phyloP scores from a whole-genome alignment of 768 basidiomycete species.

The Epithele typhae region DNA sequence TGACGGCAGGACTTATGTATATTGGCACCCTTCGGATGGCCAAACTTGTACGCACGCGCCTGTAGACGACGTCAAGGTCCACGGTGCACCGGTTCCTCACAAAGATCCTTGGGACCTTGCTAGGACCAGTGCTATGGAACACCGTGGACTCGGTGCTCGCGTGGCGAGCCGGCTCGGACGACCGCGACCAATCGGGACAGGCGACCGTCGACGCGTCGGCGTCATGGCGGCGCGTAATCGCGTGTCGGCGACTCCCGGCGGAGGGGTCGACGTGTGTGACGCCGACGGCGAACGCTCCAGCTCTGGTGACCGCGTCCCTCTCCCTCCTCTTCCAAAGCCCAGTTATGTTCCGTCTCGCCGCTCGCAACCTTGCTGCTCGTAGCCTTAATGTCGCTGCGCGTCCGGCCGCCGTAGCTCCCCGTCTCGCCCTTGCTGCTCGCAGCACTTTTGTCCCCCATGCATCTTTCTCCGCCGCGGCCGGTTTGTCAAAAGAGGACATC shows the following conservation, averaged over 20 bases:
- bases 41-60: too few species aligned
- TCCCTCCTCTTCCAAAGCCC: slow-evolving; percentile 1
- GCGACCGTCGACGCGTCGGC: too few species aligned
- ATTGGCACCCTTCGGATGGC: too few species aligned
- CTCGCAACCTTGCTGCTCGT: slow-evolving; percentile 14
- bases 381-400: slow-evolving; percentile 55
- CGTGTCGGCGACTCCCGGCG: slow-evolving; percentile 20
- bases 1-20: too few species aligned
- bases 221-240: too few species aligned
- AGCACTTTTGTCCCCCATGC: slow-evolving; percentile 35
- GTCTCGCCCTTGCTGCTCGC: slow-evolving; percentile 15
- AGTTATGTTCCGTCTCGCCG: slow-evolving; percentile 18
- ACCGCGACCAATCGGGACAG: too few species aligned
- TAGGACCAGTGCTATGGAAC: too few species aligned
- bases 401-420: slow-evolving; percentile 13
- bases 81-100: too few species aligned
- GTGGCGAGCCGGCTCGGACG: too few species aligned
- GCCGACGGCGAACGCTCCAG: slow-evolving; percentile 4
- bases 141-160: too few species aligned
- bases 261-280: slow-evolving; percentile 20
- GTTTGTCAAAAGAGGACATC: slow-evolving; percentile 65
- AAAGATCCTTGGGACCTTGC: too few species aligned
- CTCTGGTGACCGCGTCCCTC: slow-evolving; percentile 10
- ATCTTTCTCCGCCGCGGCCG: slow-evolving; percentile 61
- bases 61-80: too few species aligned